Evolutionary conservation across 2,329 filamentous ascomycete species (phyloP).

Genomic region (Plenodomus tracheiphilus): DNA sequence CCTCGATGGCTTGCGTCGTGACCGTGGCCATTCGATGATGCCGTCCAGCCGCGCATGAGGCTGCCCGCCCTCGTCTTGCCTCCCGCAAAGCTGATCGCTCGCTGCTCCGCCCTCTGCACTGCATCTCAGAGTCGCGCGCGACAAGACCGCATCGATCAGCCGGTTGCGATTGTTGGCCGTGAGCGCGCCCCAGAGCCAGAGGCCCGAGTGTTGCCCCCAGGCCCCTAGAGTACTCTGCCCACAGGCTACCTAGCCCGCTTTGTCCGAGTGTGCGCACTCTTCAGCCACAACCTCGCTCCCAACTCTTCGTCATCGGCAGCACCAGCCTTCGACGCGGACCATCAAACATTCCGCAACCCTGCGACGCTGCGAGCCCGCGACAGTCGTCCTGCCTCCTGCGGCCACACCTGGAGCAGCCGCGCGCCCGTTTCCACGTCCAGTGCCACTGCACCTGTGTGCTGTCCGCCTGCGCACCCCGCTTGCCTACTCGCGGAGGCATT

Average conservation of each 20-base stretch:
- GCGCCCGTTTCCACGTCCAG: neutral
- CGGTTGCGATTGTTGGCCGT: neutral
- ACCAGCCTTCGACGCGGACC: slow-evolving; percentile 11
- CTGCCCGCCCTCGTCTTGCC: slow-evolving; percentile 2
- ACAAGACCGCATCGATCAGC: neutral
- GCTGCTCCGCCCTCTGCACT: neutral
- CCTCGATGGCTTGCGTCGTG: slow-evolving; percentile 10
- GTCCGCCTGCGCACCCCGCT: neutral
- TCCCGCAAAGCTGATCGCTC: slow-evolving; percentile 3
- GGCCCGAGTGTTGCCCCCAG: neutral
- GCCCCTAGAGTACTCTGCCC: slow-evolving; percentile 3
- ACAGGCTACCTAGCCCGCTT: no score
- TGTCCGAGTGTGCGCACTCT: no score
- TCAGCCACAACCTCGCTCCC: slow-evolving; percentile 16
- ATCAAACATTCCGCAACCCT: slow-evolving; percentile 1
- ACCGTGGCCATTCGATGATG: slow-evolving; percentile 4
- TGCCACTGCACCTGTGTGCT: slow-evolving; percentile 1
- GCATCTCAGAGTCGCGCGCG: neutral
- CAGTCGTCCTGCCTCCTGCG: neutral
- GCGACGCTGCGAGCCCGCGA: neutral
- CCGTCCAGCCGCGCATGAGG: slow-evolving; percentile 11
- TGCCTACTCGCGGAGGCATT: neutral
- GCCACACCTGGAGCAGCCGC: neutral
- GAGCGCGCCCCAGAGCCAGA: no score
- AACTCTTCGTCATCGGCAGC: slow-evolving; percentile 26